Conservation (phyloP, 2,329 filamentous ascomycete species). For the Monosporascus sp. region DNA sequence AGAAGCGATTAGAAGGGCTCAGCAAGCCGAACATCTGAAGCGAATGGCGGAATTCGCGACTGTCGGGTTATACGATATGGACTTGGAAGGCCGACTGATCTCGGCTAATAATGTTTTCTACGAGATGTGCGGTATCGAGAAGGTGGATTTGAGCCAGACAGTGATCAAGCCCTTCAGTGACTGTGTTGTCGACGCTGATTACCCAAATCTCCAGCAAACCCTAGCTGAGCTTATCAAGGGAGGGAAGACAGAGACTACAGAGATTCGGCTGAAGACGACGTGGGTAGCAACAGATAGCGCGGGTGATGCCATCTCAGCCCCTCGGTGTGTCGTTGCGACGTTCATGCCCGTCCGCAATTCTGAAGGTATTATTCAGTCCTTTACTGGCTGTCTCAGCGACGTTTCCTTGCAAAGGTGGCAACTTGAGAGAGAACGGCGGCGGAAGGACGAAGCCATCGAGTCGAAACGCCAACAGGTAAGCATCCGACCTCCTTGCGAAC, state of each 20-base stretch:
- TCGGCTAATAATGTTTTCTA: constrained; percentile 50
- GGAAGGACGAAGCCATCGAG: constrained; percentile 48
- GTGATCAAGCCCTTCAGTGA: constrained; percentile 39
- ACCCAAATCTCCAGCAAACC: constrained; percentile 33
- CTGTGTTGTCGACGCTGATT: constrained; percentile 41
- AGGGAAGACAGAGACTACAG: constrained; percentile 39
- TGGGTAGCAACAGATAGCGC: constrained; percentile 41
- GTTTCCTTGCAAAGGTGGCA: constrained; percentile 47
- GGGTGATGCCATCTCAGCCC: constrained; percentile 37
- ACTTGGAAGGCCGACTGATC: constrained; percentile 42
- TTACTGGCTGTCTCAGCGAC: constrained; percentile 44
- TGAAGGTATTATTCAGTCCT: constrained; percentile 42
- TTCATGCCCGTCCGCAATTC: constrained; percentile 45
- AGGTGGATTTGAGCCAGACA: constrained; percentile 32
- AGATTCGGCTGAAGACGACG: constrained; percentile 43
- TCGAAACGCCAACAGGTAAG: constrained; percentile 56
- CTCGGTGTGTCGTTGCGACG: constrained; percentile 44
- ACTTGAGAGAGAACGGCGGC: constrained; percentile 39
- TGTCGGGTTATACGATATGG: constrained; percentile 51
- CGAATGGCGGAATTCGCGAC: constrained; percentile 50
- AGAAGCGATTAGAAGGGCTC: constrained; percentile 42
- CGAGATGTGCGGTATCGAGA: constrained; percentile 45
- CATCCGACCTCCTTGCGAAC: neutral
- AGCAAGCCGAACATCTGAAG: constrained; percentile 48
- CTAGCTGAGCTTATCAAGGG: constrained; percentile 34